Conservation (phyloP, 139 green algal species). For the Micractinium sp. region DNA sequence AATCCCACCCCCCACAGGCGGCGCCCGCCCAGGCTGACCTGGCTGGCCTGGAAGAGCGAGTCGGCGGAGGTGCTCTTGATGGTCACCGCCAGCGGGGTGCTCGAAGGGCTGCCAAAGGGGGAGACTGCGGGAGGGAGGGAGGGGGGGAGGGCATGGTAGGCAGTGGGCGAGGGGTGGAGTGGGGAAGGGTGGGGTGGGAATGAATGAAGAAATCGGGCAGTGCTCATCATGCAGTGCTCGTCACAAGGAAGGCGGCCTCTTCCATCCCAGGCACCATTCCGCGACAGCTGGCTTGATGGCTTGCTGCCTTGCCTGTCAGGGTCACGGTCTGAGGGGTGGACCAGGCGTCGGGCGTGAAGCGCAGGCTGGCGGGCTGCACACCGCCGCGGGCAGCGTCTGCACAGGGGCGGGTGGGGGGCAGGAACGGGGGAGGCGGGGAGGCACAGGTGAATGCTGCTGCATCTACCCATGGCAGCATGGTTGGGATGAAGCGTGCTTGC, state of each 20-base stretch:
- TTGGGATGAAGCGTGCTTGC: not conserved
- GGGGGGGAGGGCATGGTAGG: not conserved
- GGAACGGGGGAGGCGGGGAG: not conserved
- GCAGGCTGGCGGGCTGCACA: not conserved
- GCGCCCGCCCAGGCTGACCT: not conserved
- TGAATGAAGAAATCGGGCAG: not conserved
- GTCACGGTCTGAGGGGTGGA: slow-evolving; percentile 17
- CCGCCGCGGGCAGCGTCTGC: slow-evolving; percentile 5
- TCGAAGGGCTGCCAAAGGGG: not conserved
- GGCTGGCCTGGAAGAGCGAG: not conserved
- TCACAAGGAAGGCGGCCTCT: too few relatives aligned
- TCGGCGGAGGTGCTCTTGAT: not conserved
- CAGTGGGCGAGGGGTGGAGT: not conserved
- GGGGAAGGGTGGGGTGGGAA: not conserved
- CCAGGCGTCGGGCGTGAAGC: slow-evolving; percentile 40
- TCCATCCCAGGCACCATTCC: too few relatives aligned
- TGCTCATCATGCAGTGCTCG: too few relatives aligned
- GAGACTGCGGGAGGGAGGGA: not conserved
- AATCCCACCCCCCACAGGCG: not conserved
- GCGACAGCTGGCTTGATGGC: not conserved
- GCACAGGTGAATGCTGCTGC: not conserved
- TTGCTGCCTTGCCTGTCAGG: not conserved
- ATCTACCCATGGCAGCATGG: not conserved
- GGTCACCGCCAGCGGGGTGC: not conserved
- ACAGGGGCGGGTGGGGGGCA: not conserved